Evolutionary conservation across 495 filamentous ascomycete species (phyloP), one percentile per base, ranked within the genome.

Genomic region (Umbilicaria muhlenbergii): DNA sequence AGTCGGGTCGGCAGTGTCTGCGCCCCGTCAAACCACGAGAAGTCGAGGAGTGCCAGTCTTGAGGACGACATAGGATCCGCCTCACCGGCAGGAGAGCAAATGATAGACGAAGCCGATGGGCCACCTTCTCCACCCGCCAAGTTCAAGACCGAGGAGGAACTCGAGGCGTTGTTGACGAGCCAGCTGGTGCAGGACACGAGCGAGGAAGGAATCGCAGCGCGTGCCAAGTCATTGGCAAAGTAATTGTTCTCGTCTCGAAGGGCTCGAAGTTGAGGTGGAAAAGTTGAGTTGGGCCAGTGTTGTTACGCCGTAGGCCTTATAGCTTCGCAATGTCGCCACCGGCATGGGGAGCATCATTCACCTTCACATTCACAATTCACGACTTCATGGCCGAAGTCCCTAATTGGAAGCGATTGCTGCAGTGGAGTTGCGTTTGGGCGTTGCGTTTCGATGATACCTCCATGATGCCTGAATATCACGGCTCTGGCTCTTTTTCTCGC

Each of bases 111-210:
- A 28, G 16, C 2, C 6, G 37, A 39, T 6, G 16, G 14, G 14
- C 18, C 6, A 18, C 28, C n/a, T 0, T 39, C 16, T 3, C 11
- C 14, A 3, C 5, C 37, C 28, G 2, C 13, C 37, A 39, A 28
- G 24, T 28, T 28, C 16, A 7, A 39, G 46, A 49, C 12, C 24
- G 42, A 49, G 3, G 38, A 47, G 12, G 40, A 34, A 3, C 37
- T 54, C 33, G 48, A 49, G 39, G 42, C 45, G 3, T 43, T 54
- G 7, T 45, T 54, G 7, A 43, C 38, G 8, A 33, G 38, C 32
- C 46, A 41, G 1, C 44, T 54, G 13, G 42, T 44, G 5, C 45
- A 51, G n/a, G 49, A 51, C 35, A 51, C 45, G 13, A 47, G 40
- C 21, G 43, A 51, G 0, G 45, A 51, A 19, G 45, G 38, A 5